These are phyloP conservation scores for Didymella arachidicola DNA, from an alignment of 2,329 filamentous ascomycete species.

Conservation along the genomic window DNA sequence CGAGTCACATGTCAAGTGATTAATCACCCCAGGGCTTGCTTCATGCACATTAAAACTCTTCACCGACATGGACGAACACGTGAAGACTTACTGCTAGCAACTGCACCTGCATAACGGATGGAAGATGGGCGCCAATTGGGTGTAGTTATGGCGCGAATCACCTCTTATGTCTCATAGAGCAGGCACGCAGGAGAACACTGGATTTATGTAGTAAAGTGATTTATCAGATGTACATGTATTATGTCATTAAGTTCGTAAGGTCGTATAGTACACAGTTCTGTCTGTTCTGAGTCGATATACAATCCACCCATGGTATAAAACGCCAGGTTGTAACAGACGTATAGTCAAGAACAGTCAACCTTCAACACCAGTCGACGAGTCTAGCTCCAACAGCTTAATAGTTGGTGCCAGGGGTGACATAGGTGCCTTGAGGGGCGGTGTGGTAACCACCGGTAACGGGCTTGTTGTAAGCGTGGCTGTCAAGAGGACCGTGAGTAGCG, in stretches of 20 bases:
- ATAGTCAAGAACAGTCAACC: constrained; percentile 13
- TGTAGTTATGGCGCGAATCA: too few relatives aligned
- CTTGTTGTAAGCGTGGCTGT: constrained; percentile 45
- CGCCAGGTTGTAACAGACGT: constrained; percentile 19
- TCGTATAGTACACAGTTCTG: constrained; percentile 18
- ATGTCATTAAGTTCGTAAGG: constrained; percentile 24
- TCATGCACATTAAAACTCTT: too few relatives aligned
- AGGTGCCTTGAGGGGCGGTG: constrained; percentile 55
- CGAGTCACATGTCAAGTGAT: too few relatives aligned
- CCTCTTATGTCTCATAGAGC: too few relatives aligned
- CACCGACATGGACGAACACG: too few relatives aligned
- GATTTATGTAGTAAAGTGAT: too few relatives aligned
- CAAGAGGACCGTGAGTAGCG: constrained; percentile 11
- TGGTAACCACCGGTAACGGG: constrained; percentile 54
- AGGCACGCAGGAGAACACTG: too few relatives aligned
- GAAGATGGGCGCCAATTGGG: too few relatives aligned
- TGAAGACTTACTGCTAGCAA: too few relatives aligned
- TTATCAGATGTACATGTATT: background rate
- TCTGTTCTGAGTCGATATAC: constrained; percentile 1
- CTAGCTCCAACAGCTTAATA: constrained; percentile 26
- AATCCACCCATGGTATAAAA: constrained; percentile 18
- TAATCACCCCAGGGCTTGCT: too few relatives aligned
- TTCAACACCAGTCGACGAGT: background rate
- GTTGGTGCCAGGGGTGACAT: constrained; percentile 41
- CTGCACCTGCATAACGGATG: too few relatives aligned